Conservation (phyloP, 1,284 basidiomycete species). For the Cutaneotrichosporon dermatis region DNA sequence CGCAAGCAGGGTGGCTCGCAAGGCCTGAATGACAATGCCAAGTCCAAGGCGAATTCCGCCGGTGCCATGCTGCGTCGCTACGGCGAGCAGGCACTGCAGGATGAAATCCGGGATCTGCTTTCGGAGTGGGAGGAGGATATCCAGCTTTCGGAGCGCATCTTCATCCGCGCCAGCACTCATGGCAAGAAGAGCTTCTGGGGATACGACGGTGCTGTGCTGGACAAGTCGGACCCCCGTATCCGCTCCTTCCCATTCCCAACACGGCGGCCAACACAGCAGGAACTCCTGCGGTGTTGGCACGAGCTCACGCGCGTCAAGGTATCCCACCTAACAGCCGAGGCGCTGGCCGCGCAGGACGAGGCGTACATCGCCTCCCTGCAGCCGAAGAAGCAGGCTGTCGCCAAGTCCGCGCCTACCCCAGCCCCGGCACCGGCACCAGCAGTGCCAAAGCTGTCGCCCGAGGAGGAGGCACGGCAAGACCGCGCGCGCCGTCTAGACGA, state of each 20-base stretch:
- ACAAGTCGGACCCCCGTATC: conserved; percentile 68
- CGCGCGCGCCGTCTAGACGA: conserved; percentile 77
- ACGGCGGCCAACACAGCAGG: conserved; percentile 86
- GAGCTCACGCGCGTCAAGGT: conserved; percentile 83
- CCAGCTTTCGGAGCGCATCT: conserved; percentile 73
- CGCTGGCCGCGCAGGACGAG: conserved; percentile 77
- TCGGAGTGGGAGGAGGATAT: conserved; percentile 81
- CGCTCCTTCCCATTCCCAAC: conserved; percentile 91
- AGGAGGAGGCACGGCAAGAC: conserved; percentile 69
- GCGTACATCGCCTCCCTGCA: conserved; percentile 73
- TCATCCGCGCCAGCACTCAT: conserved; percentile 77
- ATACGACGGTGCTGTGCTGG: conserved; percentile 65
- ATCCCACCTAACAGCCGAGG: conserved; percentile 79
- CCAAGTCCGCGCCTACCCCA: conserved; percentile 40
- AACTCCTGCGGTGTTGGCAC: conserved; percentile 77
- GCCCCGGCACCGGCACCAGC: conserved; percentile 50
- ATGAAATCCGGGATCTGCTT: conserved; percentile 83
- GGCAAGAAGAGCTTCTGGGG: conserved; percentile 84
- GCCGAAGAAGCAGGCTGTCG: conserved; percentile 55
- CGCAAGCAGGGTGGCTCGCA: conserved; percentile 97
- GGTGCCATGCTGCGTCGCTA: conserved; percentile 92
- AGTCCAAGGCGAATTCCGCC: conserved; percentile 88
- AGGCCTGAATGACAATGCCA: conserved; percentile 84
- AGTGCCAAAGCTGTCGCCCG: conserved; percentile 62
- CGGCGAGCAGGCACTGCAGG: conserved; percentile 86